phyloP scores from a whole-genome alignment of 2,329 filamentous ascomycete species.

The Zarea fungicola region DNA sequence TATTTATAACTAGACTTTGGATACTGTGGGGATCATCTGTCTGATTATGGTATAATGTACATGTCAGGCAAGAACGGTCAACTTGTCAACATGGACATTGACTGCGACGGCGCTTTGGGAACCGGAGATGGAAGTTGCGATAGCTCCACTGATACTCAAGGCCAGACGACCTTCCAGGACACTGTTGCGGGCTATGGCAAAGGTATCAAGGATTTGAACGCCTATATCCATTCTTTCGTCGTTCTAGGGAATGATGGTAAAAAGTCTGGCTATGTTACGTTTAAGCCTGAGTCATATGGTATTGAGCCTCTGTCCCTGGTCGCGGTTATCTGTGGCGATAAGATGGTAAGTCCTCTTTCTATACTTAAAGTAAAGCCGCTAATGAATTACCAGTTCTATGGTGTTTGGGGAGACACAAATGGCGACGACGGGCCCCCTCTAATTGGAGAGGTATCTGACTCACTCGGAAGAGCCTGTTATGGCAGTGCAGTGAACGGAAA shows the following conservation, averaged over 20 bases:
- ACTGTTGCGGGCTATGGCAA: slow-evolving; percentile 29
- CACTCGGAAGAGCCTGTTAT: slow-evolving; percentile 45
- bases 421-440: slow-evolving; percentile 37
- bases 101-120: slow-evolving; percentile 49
- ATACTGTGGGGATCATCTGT: slow-evolving; percentile 39
- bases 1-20: not conserved
- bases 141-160: slow-evolving; percentile 36
- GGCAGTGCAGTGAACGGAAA: slow-evolving; percentile 43
- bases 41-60: slow-evolving; percentile 36
- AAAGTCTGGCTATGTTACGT: slow-evolving; percentile 29
- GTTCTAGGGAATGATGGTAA: slow-evolving; percentile 47
- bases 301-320: slow-evolving; percentile 48
- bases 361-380: not conserved
- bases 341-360: slow-evolving; percentile 40
- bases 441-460: slow-evolving; percentile 44
- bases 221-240: slow-evolving; percentile 48
- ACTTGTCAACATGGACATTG: slow-evolving; percentile 52
- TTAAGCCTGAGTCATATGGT: slow-evolving; percentile 34
- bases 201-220: slow-evolving; percentile 40
- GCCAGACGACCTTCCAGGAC: slow-evolving; percentile 39
- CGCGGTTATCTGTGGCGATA: slow-evolving; percentile 47
- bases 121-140: slow-evolving; percentile 39
- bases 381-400: slow-evolving; percentile 35
- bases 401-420: slow-evolving; percentile 50
- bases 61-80: slow-evolving; percentile 35